Evolutionary conservation across 2,329 filamentous ascomycete species (phyloP).

Genomic region (Cladosporium phlei): DNA sequence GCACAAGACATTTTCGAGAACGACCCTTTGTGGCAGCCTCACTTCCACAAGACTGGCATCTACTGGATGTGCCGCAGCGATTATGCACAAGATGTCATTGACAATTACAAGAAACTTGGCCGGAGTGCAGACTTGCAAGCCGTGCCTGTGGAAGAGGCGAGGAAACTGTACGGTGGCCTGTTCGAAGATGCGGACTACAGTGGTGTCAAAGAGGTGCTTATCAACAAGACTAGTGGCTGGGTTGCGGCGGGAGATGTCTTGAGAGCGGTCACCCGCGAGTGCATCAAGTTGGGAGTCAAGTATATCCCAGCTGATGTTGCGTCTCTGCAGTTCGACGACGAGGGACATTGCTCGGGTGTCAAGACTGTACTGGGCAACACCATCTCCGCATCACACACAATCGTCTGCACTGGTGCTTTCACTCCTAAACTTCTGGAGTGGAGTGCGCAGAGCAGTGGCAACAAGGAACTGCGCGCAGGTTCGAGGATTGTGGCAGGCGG

Average conservation of each 20-base stretch:
- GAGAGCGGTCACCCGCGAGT: constrained; percentile 49
- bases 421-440: constrained; percentile 43
- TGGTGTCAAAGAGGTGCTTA: constrained; percentile 54
- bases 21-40: constrained; percentile 52
- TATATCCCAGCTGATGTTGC: constrained; percentile 53
- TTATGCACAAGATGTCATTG: constrained; percentile 46
- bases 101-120: constrained; percentile 48
- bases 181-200: constrained; percentile 58
- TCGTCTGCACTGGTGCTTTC: constrained; percentile 41
- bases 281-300: constrained; percentile 53
- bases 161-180: constrained; percentile 52
- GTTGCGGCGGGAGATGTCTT: constrained; percentile 58
- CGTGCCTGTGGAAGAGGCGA: constrained; percentile 50
- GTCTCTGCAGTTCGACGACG: constrained; percentile 45
- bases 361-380: constrained; percentile 35
- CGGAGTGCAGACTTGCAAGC: constrained; percentile 43
- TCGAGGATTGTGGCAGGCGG: constrained; percentile 55
- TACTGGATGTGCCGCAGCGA: constrained; percentile 45
- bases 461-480: constrained; percentile 49
- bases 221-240: constrained; percentile 60
- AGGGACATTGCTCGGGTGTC: constrained; percentile 42
- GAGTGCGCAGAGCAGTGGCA: constrained; percentile 44
- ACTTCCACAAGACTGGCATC: constrained; percentile 50
- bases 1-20: constrained; percentile 58
- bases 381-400: constrained; percentile 32